Evolutionary conservation across 495 filamentous ascomycete genomes (phyloP), one percentile per base, ranked within the genome.

Genomic region (Penicillium ochrochloron): DNA sequence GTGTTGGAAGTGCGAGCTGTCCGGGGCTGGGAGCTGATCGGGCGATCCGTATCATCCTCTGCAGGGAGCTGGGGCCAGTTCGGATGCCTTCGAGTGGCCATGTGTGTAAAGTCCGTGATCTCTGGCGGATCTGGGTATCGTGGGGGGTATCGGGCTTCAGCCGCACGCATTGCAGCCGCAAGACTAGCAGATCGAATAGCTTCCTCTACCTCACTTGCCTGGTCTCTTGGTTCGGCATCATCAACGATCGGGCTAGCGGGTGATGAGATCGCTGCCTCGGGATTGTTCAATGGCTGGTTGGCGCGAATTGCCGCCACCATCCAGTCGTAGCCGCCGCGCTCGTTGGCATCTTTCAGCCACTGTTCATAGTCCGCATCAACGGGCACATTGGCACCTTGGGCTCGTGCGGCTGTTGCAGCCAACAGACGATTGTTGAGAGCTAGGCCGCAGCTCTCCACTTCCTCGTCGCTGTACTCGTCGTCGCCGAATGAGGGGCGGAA

Each of bases 301-400:
- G 70, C 63, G 31, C 80, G 76, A 59, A 82, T 81, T 11, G 76
- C 78, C 62, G 76, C 73, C 23, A 82, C 56, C 66, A 82, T 73
- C 52, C 80, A 78, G 9, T 70, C 66, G 64, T 80, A 81, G 44
- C 72, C 73, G 64, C 83, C 84, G 34, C 84, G 75, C 64, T 94
- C 92, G 35, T 89, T 86, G 51, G 88, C 88, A 67, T 92, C 90
- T 73, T 93, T 94, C 39, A 95, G 74, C 89, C 90, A 95, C 75
- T 92, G 90, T 74, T 95, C 92, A 88, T 88, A 94, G 62, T 90
- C 89, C 60, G 90, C 87, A 68, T 96, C 91, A 39, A 92, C 81
- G 23, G 86, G 85, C 37, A 88, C 84, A 75, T 85, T 65, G 73
- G 80, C 81, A 77, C 89, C 70, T 83, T 88, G 62, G 80, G 88